A percentile compares a stretch with the other conserved stretches of the same genome.
Evolutionary conservation across 2,329 filamentous ascomycete genomes (phyloP).

Genomic region (Laburnicola sp.): DNA sequence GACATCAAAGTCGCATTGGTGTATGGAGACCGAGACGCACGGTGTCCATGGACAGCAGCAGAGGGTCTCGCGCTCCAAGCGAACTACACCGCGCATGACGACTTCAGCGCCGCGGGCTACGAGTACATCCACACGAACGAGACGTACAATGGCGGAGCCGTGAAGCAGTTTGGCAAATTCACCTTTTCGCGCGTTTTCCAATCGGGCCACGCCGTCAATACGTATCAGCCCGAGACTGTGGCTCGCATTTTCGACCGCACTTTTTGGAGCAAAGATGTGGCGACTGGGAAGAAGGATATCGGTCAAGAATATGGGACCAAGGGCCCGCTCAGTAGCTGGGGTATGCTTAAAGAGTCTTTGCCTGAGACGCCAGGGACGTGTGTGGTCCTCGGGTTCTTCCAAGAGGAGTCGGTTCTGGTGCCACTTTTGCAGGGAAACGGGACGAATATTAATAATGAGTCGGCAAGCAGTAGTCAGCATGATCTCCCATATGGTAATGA

Average conservation of each 20-base stretch:
- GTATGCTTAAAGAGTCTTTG: background rate
- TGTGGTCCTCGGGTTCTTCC: background rate
- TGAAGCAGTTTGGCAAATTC: constrained; percentile 43
- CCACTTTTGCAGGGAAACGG: background rate
- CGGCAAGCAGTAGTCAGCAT: too few species aligned
- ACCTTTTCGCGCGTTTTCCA: constrained; percentile 46
- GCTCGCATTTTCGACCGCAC: constrained; percentile 56
- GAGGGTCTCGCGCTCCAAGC: too few species aligned
- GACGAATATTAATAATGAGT: background rate
- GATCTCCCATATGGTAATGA: too few species aligned
- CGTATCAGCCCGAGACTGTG: constrained; percentile 51
- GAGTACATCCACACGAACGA: constrained; percentile 42
- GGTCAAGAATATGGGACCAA: background rate
- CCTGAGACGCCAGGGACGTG: background rate
- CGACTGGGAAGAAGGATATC: constrained; percentile 45
- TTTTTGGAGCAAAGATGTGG: constrained; percentile 51
- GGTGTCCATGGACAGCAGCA: constrained; percentile 35
- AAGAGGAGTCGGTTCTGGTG: background rate
- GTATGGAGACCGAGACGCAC: constrained; percentile 47
- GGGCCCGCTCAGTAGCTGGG: background rate
- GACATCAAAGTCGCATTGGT: constrained; percentile 25
- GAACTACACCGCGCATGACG: constrained; percentile 34
- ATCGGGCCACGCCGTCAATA: constrained; percentile 47
- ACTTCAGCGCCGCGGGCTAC: constrained; percentile 35
- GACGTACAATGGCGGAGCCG: constrained; percentile 49